phyloP scores from a whole-genome alignment of 768 basidiomycete genomes.

The Podaxis sp. region DNA sequence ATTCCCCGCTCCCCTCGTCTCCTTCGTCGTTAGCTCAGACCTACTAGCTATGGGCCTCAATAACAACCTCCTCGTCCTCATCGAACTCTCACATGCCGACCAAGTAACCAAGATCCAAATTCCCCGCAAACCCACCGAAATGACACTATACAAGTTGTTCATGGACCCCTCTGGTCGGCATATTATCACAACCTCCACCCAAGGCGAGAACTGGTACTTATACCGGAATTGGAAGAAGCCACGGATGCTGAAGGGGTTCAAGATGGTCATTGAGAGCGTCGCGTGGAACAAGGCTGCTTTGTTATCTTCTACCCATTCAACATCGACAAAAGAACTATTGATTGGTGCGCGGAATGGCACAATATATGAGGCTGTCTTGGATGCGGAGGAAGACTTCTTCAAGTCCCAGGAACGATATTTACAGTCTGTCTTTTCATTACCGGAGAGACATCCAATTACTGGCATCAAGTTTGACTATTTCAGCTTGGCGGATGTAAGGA shows the following conservation, averaged over 20 bases:
- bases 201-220: constrained; percentile 94
- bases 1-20: constrained; percentile 78
- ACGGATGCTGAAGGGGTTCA: constrained; percentile 70
- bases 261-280: constrained; percentile 85
- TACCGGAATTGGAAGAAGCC: constrained; percentile 81
- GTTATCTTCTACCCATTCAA: constrained; percentile 59
- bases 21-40: constrained; percentile 83
- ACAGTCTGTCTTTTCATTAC: constrained; percentile 68
- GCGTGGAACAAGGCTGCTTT: constrained; percentile 83
- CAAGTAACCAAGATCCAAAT: constrained; percentile 81
- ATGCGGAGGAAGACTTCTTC: constrained; percentile 89
- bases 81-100: constrained; percentile 85
- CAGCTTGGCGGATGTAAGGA: constrained; percentile 57
- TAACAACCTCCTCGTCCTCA: constrained; percentile 76
- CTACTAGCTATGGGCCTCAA: constrained; percentile 79
- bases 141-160: constrained; percentile 79
- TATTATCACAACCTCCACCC: constrained; percentile 76
- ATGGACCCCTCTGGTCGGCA: constrained; percentile 93
- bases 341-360: constrained; percentile 83
- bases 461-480: constrained; percentile 82
- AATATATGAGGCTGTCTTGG: constrained; percentile 85
- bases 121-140: constrained; percentile 68
- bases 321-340: constrained; percentile 79
- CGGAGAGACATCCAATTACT: constrained; percentile 78
- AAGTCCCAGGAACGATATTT: constrained; percentile 83